Percentiles rank a stretch among this genome's conserved stretches.
Evolutionary conservation across 768 basidiomycete species (phyloP).

Genomic region (Hortiboletus campestris): DNA sequence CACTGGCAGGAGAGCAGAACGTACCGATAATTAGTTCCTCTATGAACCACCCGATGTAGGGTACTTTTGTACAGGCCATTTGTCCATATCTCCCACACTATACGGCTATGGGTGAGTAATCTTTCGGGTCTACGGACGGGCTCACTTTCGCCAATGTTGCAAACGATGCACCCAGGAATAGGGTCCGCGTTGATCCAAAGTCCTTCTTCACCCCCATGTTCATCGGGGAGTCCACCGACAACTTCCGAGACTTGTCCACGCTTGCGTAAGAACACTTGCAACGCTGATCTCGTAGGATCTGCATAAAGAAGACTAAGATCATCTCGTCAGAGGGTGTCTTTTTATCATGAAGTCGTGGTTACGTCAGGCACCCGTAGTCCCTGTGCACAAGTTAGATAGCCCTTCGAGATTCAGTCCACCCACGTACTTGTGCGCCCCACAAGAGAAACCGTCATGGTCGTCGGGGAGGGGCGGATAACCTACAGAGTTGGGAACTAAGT

Average conservation of each 20-base stretch:
- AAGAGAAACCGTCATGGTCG: conserved; percentile 80
- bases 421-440: conserved; percentile 82
- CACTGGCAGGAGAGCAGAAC: conserved; percentile 5
- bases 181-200: conserved; percentile 86
- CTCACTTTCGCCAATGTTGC: conserved; percentile 91
- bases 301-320: conserved; percentile 75
- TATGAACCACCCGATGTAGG: conserved; percentile 85
- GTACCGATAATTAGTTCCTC: conserved; percentile 62
- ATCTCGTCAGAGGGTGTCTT: conserved; percentile 7
- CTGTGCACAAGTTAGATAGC: conserved; percentile 35
- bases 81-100: conserved; percentile 94
- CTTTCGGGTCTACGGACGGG: conserved; percentile 1
- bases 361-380: conserved; percentile 93
- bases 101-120: neutral
- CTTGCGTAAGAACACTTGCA: conserved; percentile 73
- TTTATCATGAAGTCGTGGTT: conserved; percentile 20
- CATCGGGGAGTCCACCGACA: conserved; percentile 40
- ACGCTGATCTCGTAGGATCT: conserved; percentile 73
- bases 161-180: conserved; percentile 77
- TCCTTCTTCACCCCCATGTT: conserved; percentile 58
- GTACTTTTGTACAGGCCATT: conserved; percentile 86
- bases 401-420: neutral
- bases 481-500: conserved; percentile 24
- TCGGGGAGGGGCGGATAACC: conserved; percentile 86
- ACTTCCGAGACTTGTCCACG: conserved; percentile 33